These are phyloP conservation scores for Corymbia citriodora DNA, from an alignment of 441 rosid genomes.

Conservation along the genomic window DNA sequence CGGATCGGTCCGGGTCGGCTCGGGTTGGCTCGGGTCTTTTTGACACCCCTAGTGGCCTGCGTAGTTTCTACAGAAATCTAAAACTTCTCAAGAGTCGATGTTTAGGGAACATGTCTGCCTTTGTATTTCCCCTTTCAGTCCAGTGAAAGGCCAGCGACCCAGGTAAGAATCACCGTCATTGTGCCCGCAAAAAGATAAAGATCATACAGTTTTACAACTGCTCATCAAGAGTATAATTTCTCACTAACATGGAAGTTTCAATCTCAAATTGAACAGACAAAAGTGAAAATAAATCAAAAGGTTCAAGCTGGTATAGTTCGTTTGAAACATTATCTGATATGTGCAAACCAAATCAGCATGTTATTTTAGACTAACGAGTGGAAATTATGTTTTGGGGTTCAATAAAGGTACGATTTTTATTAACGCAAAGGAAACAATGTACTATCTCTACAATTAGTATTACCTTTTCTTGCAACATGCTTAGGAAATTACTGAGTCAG, in stretches of 20 bases:
- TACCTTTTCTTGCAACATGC: not conserved
- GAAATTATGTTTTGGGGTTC: not conserved
- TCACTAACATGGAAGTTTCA: not conserved
- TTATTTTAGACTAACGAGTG: not conserved
- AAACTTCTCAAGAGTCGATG: not conserved
- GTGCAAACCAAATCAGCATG: not conserved
- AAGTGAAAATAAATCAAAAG: not conserved
- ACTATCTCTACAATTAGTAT: not conserved
- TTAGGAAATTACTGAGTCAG: not conserved
- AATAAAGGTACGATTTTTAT: not conserved
- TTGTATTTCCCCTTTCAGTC: not conserved
- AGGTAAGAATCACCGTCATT: not conserved
- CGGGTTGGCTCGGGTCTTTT: too few relatives aligned
- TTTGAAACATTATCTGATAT: not conserved
- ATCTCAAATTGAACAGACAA: not conserved
- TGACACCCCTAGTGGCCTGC: not conserved
- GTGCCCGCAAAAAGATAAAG: not conserved
- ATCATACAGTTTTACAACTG: not conserved
- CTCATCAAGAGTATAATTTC: not conserved
- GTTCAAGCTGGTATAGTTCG: not conserved
- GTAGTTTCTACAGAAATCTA: too few relatives aligned
- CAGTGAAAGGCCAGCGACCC: accelerated
- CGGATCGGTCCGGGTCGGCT: too few relatives aligned
- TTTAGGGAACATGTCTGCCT: not conserved
- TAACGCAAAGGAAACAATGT: not conserved